These are phyloP conservation scores for Fusarium praegraminearum DNA, from an alignment of 2,329 filamentous ascomycete species.

Conservation along the genomic window DNA sequence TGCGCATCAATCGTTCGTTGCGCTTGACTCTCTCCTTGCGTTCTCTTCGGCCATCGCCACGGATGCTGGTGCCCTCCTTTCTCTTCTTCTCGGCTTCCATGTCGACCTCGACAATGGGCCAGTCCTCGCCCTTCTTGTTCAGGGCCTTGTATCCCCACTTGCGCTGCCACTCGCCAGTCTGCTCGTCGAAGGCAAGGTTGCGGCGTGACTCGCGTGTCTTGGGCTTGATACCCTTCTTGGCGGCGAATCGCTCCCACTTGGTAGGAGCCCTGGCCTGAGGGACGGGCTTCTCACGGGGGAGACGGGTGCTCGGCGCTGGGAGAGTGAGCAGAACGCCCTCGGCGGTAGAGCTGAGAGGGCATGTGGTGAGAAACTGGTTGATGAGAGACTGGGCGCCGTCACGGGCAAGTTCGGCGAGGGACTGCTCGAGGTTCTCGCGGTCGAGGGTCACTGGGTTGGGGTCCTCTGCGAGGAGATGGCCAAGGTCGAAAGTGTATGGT, in stretches of 20 bases:
- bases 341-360: constrained; percentile 77
- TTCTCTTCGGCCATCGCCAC: constrained; percentile 72
- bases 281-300: constrained; percentile 93
- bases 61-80: constrained; percentile 71
- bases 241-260: constrained; percentile 96
- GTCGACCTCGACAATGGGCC: constrained; percentile 88
- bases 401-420: constrained; percentile 79
- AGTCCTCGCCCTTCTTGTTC: constrained; percentile 87
- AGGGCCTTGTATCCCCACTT: constrained; percentile 96
- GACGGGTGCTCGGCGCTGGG: constrained; percentile 73
- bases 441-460: constrained; percentile 80
- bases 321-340: constrained; percentile 83
- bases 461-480: constrained; percentile 87
- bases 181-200: constrained; percentile 87
- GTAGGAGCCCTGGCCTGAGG: constrained; percentile 85
- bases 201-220: constrained; percentile 81
- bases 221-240: constrained; percentile 95
- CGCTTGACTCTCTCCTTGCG: constrained; percentile 76
- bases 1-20: constrained; percentile 77
- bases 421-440: constrained; percentile 68
- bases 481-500: constrained; percentile 93
- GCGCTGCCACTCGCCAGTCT: constrained; percentile 86
- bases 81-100: constrained; percentile 74
- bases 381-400: constrained; percentile 92
- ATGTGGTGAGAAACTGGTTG: constrained; percentile 93